Evolutionary conservation across 768 basidiomycete genomes (phyloP), one percentile per base, ranked within the genome.

Genomic region (Termitomyces sp.): DNA sequence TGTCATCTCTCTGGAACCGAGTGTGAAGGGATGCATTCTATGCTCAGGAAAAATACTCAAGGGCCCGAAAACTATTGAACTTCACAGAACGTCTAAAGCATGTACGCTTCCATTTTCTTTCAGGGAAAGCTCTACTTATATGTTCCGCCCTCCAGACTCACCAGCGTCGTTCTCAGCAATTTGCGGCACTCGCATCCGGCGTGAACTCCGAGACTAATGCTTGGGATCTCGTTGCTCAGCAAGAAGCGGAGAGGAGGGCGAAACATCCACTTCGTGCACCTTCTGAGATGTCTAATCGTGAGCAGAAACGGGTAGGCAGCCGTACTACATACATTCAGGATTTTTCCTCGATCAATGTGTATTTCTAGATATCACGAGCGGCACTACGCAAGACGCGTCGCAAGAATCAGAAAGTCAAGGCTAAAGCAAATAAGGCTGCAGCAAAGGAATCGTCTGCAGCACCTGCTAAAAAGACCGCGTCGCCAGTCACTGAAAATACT

Each of bases 41-140:
- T 92, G 90, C 68, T 88, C 86, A 12, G 84, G 83, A 39, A 92
- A 89, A 66, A 65, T 78, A n/a, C 75, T 92, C 41, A 90, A 90
- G 66, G 79, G 79, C 47, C 53, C 61, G 9, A 75, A 74, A 50
- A 84, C 87, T 82, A 72, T 79, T 36, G 71, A 76, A 56, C 69
- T 79, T 14, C 90, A 92, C 68, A 75, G 73, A 57, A 72, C 72
- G 10, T 87, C 89, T 34, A 83, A 79, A 70, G 90, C 83, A 79
- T 71, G 84, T 80, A 70, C 64, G 67, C 59, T 74, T 70, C 60
- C 55, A 31, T 55, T 59, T 44, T 56, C 37, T 41, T 8, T 18
- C 46, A 50, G 39, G 24, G 43, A 34, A 59, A 50, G 46, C 53
- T 58, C 46, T 36, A 53, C 61, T 61, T 66, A 65, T 26, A 29